phyloP scores from a whole-genome alignment of 768 basidiomycete species.

The Suillus alpinus region DNA sequence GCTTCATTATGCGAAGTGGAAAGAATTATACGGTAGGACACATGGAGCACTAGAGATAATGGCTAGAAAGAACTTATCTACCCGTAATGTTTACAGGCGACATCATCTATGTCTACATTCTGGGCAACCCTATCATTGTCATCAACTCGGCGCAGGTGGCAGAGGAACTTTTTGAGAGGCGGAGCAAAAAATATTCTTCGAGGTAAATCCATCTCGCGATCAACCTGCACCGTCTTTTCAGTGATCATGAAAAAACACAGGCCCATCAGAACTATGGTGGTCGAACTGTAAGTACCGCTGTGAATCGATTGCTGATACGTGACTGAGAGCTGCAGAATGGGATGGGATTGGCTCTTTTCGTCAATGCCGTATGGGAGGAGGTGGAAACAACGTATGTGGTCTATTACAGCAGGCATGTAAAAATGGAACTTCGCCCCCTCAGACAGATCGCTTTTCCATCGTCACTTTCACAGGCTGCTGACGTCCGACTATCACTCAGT shows the following conservation, averaged over 20 bases:
- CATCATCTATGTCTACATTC: slow-evolving; percentile 41
- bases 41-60: neutral
- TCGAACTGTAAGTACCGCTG: slow-evolving; percentile 36
- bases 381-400: slow-evolving; percentile 28
- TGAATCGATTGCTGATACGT: neutral
- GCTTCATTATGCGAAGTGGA: slow-evolving; percentile 46
- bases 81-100: slow-evolving; percentile 34
- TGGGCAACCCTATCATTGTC: slow-evolving; percentile 46
- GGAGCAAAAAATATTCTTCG: slow-evolving; percentile 44
- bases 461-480: slow-evolving; percentile 32
- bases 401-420: neutral
- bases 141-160: slow-evolving; percentile 42
- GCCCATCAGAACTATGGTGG: slow-evolving; percentile 40
- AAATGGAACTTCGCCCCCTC: neutral
- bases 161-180: slow-evolving; percentile 45
- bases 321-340: slow-evolving; percentile 34
- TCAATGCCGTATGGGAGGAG: slow-evolving; percentile 36
- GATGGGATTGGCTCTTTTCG: slow-evolving; percentile 47
- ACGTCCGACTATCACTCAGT: slow-evolving; percentile 24
- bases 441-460: slow-evolving; percentile 36
- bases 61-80: neutral
- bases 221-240: neutral
- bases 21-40: slow-evolving; percentile 37
- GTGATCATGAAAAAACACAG: slow-evolving; percentile 15
- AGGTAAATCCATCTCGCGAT: slow-evolving; percentile 11